Evolutionary conservation across 2,329 filamentous ascomycete species (phyloP).

Genomic region (Pseudopithomyces maydicus): DNA sequence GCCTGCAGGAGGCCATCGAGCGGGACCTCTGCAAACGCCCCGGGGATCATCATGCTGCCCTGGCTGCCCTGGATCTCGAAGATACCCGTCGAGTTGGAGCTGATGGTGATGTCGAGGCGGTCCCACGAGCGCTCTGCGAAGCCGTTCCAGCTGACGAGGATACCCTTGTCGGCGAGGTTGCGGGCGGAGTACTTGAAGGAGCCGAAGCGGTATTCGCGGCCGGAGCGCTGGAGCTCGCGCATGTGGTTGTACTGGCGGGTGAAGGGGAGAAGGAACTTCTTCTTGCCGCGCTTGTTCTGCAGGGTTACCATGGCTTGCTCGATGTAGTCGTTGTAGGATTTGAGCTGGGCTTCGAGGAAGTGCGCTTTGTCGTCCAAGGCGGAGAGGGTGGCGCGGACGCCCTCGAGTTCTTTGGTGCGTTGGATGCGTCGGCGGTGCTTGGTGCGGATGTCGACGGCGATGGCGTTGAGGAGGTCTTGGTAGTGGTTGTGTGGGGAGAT

Average conservation of each 20-base stretch:
- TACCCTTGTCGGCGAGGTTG: conserved; percentile 88
- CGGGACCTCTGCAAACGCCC: conserved; percentile 83
- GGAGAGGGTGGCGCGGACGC: conserved; percentile 73
- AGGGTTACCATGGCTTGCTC: conserved; percentile 97
- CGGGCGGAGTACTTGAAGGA: conserved; percentile 96
- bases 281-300: conserved; percentile 96
- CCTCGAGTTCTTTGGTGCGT: conserved; percentile 87
- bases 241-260: conserved; percentile 99
- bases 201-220: conserved; percentile 94
- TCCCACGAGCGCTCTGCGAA: conserved; percentile 84
- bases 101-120: conserved; percentile 91
- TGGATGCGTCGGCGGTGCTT: conserved; percentile 94
- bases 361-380: conserved; percentile 85
- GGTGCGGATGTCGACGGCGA: conserved; percentile 93
- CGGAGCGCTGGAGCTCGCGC: conserved; percentile 88
- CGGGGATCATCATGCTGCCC: conserved; percentile 94
- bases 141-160: conserved; percentile 88
- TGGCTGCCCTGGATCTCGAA: conserved; percentile 91
- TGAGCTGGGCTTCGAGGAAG: conserved; percentile 92
- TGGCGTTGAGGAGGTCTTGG: conserved; percentile 96
- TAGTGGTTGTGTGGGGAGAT: conserved; percentile 89
- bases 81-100: conserved; percentile 89
- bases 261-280: conserved; percentile 92
- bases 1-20: conserved; percentile 94
- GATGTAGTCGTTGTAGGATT: conserved; percentile 98